phyloP scores from a whole-genome alignment of 176 grass and related monocot genomes.

The Cymbopogon citratus region DNA sequence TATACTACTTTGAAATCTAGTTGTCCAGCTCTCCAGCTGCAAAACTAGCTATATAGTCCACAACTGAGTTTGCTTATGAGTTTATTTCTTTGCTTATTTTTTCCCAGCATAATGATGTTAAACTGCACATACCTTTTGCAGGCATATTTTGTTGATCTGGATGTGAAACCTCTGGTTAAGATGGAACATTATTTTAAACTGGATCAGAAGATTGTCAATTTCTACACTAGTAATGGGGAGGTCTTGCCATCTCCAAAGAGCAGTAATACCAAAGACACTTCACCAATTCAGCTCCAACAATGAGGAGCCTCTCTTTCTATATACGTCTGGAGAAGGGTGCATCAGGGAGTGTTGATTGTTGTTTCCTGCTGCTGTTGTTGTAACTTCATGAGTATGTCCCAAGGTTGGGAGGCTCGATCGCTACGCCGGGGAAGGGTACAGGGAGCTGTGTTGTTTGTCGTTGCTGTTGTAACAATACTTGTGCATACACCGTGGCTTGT shows the following conservation, averaged over 20 bases:
- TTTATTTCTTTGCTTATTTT: neutral
- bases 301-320: neutral
- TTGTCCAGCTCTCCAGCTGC: no score
- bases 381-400: slow-evolving; percentile 7
- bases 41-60: no score
- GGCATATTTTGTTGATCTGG: slow-evolving; percentile 76
- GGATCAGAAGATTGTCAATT: slow-evolving; percentile 72
- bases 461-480: neutral
- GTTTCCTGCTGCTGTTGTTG: slow-evolving; percentile 11
- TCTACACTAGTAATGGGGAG: slow-evolving; percentile 49
- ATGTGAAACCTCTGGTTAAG: slow-evolving; percentile 83
- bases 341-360: neutral
- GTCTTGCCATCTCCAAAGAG: neutral
- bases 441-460: neutral
- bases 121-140: slow-evolving; percentile 24
- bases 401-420: neutral
- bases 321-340: neutral
- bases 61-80: neutral
- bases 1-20: slow-evolving; percentile 23
- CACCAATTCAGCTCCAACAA: slow-evolving; percentile 5
- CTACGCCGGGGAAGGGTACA: neutral
- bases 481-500: slow-evolving; percentile 14
- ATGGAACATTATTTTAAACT: slow-evolving; percentile 67
- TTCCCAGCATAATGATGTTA: neutral
- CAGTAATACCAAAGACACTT: neutral